Base-by-base conservation (phyloP, 495 filamentous ascomycete species). In the Penicillium silybi region DNA sequence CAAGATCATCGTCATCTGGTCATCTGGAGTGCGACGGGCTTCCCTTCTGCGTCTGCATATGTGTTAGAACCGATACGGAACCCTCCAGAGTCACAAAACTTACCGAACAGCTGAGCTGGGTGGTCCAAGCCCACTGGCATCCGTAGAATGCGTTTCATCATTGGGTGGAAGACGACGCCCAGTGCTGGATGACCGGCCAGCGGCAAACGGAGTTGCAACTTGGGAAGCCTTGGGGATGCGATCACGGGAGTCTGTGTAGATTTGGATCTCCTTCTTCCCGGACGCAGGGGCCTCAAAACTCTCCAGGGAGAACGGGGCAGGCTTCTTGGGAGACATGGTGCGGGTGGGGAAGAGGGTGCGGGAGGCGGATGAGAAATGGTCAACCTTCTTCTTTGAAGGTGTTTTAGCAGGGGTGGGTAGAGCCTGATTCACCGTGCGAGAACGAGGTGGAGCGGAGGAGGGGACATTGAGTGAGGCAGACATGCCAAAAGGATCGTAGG, bases 341-440 rank as follows among this genome's bases (percentile, higher is more conserved):
- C 75, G 76, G 13, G 83, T 76, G 35, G 81, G 77, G 63, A 95
- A 96, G 1, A 98, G 74, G 50, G 83, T 83, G 57, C 91, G 87
- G 17, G 90, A 84, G 27, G 90, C 80, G 10, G 80, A 68, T 41
- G 77, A 76, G 43, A 89, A 72, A 22, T 84, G 79, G 29, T 73
- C 72, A 4, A 80, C 70, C 6, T 82, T 81, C 53, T 85, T 83
- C 46, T 81, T 80, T 1, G 93, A 60, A 18, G 63, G 93, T 2
- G 92, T 96, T 69, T 96, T 98, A 43, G 82, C 83, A 10, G 93
- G 93, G 10, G 93, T 97, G 4, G 90, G 92, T 43, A 97, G 79
- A 75, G 89, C 72, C 9, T 71, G 58, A 13, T 58, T 60, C 52
- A 63, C 67, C 20, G 69, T 44, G 48, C 48, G 66, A 42, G 54